Evolutionary conservation across 2,329 filamentous ascomycete species (phyloP).

Genomic region (Penicillium decumbens): DNA sequence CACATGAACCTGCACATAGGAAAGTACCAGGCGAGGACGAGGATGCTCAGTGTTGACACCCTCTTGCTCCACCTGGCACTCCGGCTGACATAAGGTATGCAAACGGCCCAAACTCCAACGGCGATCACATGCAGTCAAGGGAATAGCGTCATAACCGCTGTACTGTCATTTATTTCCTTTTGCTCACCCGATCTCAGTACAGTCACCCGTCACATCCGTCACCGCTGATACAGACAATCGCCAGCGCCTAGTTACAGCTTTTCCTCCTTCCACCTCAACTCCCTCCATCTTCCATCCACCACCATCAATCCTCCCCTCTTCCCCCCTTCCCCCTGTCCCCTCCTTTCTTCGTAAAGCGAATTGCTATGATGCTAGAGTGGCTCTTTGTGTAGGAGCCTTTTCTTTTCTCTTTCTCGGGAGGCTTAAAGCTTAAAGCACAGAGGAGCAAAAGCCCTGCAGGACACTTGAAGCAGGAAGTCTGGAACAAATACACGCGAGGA

Average conservation of each 20-base stretch:
- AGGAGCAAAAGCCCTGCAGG: slow-evolving; percentile 12
- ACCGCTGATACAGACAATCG: slow-evolving; percentile 11
- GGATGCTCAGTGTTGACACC: slow-evolving; percentile 14
- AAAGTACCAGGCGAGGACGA: not conserved
- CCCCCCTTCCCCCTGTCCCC: slow-evolving; percentile 11
- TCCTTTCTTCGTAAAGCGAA: slow-evolving; percentile 39
- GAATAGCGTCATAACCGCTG: not conserved
- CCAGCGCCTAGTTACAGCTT: slow-evolving; percentile 15
- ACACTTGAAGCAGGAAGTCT: slow-evolving; percentile 13
- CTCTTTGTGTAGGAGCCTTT: slow-evolving; percentile 35
- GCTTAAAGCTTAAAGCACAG: slow-evolving; percentile 15
- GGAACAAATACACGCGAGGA: slow-evolving; percentile 15
- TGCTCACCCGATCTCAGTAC: slow-evolving; percentile 1
- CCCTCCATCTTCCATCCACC: slow-evolving; percentile 15
- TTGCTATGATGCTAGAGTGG: slow-evolving; percentile 36
- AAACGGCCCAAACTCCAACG: slow-evolving; percentile 19
- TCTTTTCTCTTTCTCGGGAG: slow-evolving; percentile 27
- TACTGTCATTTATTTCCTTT: slow-evolving; percentile 7
- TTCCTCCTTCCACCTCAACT: slow-evolving; percentile 21
- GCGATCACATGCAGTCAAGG: slow-evolving; percentile 19
- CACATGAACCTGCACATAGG: slow-evolving; percentile 11
- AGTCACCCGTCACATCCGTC: not conserved
- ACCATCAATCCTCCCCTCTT: slow-evolving; percentile 12
- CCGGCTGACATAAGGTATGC: slow-evolving; percentile 25
- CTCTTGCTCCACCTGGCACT: slow-evolving; percentile 31